Base-by-base conservation (phyloP, 805 yeast genomes). In the Scheffersomyces ergatensis region DNA sequence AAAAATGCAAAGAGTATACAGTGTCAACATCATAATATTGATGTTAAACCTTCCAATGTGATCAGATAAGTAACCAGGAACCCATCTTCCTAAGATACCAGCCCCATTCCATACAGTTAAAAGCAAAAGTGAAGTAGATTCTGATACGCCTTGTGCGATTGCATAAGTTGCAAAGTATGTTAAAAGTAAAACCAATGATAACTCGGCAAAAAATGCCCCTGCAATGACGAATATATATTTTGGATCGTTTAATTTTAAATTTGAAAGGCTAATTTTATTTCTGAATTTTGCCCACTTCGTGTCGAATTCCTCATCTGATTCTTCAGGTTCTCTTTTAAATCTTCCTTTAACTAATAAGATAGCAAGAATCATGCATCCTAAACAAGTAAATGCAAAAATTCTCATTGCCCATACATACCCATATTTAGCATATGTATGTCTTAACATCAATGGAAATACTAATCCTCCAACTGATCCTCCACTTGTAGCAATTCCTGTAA, bases 391-490 rank as follows among this genome's bases (percentile, higher is more conserved):
- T 4, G 64, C 71, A 36, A 81, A 53, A 12, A 76, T 67, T 34
- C 87, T 48, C 29, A 80, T 70, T 0, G 84, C 70, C 84, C 85
- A 81, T 3, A 63, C 72, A 53, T 68, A 83, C 1, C 86, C 85
- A 24, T 75, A 58, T 5, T 54, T 52, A 1, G 62, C 55, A 45
- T 76, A 74, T 36, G 77, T 53, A n/a, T 64, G 55, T 42, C 74
- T 63, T 45, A 81, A 58, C 49, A 78, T 59, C 34, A 82, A 59
- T 1, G 89, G 86, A 55, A 78, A 76, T 2, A 78, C 53, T 8
- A 82, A 65, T 4, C 89, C 89, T 1, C 88, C 89, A 4, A 80
- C 62, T 8, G 84, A 77, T 2, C 86, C 86, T 4, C 88, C 89
- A 62, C 79, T 60, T 43, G 82, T 78, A 2, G 83, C 83, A 3